Evolutionary conservation across 805 yeast species (phyloP), one percentile per base, ranked within the genome.

Genomic region (Wickerhamomyces tratensis): DNA sequence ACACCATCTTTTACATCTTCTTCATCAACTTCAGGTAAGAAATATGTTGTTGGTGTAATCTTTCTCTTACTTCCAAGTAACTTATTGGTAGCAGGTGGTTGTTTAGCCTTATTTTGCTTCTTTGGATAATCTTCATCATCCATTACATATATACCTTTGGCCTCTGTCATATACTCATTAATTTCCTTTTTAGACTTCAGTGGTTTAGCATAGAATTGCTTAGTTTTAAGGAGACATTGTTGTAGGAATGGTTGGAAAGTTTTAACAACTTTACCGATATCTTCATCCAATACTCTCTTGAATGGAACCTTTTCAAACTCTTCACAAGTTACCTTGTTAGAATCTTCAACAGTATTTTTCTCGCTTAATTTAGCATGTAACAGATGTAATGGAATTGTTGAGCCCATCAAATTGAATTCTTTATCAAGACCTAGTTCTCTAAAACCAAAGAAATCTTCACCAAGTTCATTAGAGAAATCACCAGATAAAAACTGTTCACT

Each of bases 371-470:
- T 71, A 8, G 94, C 79, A 51, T 87, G 96, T 34, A 93, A 67
- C 44, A 93, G 67, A 61, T 91, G 95, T 37, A 94, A 68, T 2
- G 99, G 98, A 27, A 93, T 87, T 0, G 95, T 77, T 4, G 89
- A 74, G 29, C 89, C 82, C 40, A 88, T 63, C 57, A 91, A 67
- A 10, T 91, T 89, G 59, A 87, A 83, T 60, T 93, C 99, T 53
- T 82, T 86, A 54, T 91, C 98, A 41, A 93, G 66, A 0, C 98
- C 98, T 39, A 93, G 68, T 50, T 91, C 98, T 57, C 76, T 84
- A 69, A 93, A 94, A 0, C 99, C 99, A 65, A 94, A 94, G 72
- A 89, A 93, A 64, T 93, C 99, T 53, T 91, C 98, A 7, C 98
- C 98, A 35, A 93, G 66, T 46, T 89, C 96, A 52, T 77, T 82